Evolutionary conservation across 192 early-diverging fungal species (phyloP).

Genomic region (Coemansia sp.): DNA sequence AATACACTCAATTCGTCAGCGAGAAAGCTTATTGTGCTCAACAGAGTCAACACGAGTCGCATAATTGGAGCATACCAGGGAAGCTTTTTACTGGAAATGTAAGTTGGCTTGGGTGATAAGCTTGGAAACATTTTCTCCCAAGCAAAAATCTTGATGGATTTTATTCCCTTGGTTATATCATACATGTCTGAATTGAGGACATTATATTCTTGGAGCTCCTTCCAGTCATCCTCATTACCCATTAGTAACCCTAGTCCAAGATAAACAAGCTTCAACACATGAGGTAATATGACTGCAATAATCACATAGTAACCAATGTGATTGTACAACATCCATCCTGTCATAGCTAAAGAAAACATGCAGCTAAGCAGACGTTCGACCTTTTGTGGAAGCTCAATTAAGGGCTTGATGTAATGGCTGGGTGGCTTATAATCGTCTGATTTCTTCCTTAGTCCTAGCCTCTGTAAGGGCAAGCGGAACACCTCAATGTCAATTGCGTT

Average conservation of each 20-base stretch:
- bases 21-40: too few relatives aligned
- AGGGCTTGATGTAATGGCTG: too few relatives aligned
- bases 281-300: neutral
- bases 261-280: slow-evolving; percentile 7
- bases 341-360: neutral
- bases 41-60: too few relatives aligned
- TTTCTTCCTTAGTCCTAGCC: slow-evolving; percentile 8
- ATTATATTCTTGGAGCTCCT: neutral
- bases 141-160: slow-evolving; percentile 39
- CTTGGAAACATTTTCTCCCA: slow-evolving; percentile 35
- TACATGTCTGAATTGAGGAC: neutral
- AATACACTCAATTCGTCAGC: too few relatives aligned
- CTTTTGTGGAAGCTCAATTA: neutral
- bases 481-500: slow-evolving; percentile 8
- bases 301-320: slow-evolving; percentile 27
- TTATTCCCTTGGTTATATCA: slow-evolving; percentile 22
- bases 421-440: neutral
- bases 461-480: slow-evolving; percentile 21
- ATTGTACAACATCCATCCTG: slow-evolving; percentile 12
- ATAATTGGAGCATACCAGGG: slow-evolving; percentile 30
- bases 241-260: neutral
- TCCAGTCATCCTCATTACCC: slow-evolving; percentile 9
- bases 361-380: neutral
- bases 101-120: neutral
- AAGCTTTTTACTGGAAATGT: too few relatives aligned